phyloP scores from a whole-genome alignment of 257 asterid genomes.

The Nicotiana attenuata region DNA sequence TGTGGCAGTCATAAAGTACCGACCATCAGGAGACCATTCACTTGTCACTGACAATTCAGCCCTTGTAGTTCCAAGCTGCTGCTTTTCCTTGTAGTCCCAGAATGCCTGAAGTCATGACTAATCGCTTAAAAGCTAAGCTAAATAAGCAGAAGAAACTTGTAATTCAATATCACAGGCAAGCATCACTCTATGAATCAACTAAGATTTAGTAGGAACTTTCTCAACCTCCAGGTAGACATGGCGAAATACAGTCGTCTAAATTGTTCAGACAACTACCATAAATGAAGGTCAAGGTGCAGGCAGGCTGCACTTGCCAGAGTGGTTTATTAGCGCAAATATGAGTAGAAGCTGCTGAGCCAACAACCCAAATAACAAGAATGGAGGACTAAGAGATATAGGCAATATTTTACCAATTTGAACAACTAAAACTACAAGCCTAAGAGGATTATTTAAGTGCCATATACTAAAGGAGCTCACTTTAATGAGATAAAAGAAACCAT shows the following conservation, averaged over 20 bases:
- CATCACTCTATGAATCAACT: neutral
- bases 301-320: neutral
- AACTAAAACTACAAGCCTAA: neutral
- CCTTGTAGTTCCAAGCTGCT: slow-evolving; percentile 60
- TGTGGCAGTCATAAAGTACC: slow-evolving; percentile 87
- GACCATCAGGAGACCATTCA: slow-evolving; percentile 99
- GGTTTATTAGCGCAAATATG: neutral
- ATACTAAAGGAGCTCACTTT: neutral
- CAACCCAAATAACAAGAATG: neutral
- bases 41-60: slow-evolving; percentile 94
- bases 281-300: neutral
- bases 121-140: neutral
- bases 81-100: slow-evolving; percentile 86
- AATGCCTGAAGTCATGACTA: slow-evolving; percentile 47
- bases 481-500: neutral
- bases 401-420: slow-evolving; percentile 2
- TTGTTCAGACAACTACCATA: slow-evolving; percentile 1
- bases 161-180: neutral
- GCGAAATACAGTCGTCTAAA: neutral
- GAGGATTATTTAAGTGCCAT: neutral
- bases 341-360: neutral
- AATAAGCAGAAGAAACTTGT: neutral
- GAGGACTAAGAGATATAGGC: neutral
- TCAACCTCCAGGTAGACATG: neutral
- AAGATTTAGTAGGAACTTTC: neutral